Conservation (phyloP, 176 grass and related monocot genomes). For the Musa acuminata region DNA sequence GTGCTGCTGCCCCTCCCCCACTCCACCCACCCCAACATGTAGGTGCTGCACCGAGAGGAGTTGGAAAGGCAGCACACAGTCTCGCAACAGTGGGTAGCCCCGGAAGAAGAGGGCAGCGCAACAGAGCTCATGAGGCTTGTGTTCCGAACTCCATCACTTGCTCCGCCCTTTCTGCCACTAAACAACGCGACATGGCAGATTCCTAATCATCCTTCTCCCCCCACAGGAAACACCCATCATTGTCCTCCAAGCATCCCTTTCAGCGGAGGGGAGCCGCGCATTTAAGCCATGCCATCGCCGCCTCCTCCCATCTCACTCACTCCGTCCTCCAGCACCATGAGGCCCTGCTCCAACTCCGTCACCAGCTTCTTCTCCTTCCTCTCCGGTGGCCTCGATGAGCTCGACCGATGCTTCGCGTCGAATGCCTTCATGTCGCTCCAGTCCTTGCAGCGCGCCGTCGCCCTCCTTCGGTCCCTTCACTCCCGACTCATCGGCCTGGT, state of each 20-base stretch:
- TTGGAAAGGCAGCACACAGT: conserved; percentile 5
- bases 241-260: conserved; percentile 4
- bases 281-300: neutral
- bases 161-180: conserved; percentile 19
- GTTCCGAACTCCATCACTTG: conserved; percentile 21
- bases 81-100: neutral
- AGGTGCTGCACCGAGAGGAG: neutral
- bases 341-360: neutral
- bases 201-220: conserved; percentile 22
- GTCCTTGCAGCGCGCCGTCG: conserved; percentile 9
- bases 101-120: neutral
- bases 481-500: conserved; percentile 11
- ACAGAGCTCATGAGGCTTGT: conserved; percentile 9
- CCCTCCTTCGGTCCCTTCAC: conserved; percentile 16
- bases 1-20: neutral
- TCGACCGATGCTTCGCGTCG: conserved; percentile 9
- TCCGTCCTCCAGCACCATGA: neutral
- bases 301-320: neutral
- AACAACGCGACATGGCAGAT: conserved; percentile 20
- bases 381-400: conserved; percentile 10
- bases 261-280: neutral
- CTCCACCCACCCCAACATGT: neutral
- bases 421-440: conserved; percentile 19
- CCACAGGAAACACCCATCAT: conserved; percentile 24
- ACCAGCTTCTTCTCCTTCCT: conserved; percentile 13